phyloP scores from a whole-genome alignment of 2,329 filamentous ascomycete genomes.

The Fusarium illudens region DNA sequence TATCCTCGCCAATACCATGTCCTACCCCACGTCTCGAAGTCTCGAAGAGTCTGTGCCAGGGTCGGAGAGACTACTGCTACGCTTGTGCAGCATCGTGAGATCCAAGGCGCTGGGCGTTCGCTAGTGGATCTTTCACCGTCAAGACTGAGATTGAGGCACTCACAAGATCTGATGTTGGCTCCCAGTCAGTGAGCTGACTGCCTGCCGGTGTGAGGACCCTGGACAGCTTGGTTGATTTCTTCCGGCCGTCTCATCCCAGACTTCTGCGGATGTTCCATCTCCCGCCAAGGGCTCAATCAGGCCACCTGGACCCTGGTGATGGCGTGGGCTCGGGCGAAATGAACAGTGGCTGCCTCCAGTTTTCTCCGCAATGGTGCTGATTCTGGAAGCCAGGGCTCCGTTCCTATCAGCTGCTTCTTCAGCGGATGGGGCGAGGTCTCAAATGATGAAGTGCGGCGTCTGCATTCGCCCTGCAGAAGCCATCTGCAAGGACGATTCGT shows the following conservation, averaged over 20 bases:
- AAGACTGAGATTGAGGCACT: not conserved
- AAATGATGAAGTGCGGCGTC: not conserved
- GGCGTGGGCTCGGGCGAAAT: not conserved
- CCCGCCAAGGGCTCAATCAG: not conserved
- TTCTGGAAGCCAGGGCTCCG: not conserved
- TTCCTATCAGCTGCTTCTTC: constrained; percentile 3
- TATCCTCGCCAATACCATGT: not conserved
- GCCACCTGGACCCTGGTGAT: not conserved
- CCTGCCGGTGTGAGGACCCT: not conserved
- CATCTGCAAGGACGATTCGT: not conserved
- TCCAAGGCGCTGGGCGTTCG: not conserved
- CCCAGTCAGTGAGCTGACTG: not conserved
- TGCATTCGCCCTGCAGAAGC: not conserved
- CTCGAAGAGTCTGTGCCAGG: not conserved
- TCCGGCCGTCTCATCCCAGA: not conserved
- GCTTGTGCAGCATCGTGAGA: not conserved
- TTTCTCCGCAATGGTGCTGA: constrained; percentile 3
- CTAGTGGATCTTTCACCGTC: not conserved
- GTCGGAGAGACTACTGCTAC: not conserved
- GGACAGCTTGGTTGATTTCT: not conserved
- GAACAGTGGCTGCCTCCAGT: not conserved
- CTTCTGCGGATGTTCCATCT: constrained; percentile 1
- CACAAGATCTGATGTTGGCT: not conserved
- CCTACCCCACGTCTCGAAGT: not conserved
- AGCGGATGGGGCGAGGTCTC: constrained; percentile 3